A percentile compares a stretch with the other conserved stretches of the same genome.
Conservation (phyloP, 441 rosid species). For the Capsella rubella region DNA sequence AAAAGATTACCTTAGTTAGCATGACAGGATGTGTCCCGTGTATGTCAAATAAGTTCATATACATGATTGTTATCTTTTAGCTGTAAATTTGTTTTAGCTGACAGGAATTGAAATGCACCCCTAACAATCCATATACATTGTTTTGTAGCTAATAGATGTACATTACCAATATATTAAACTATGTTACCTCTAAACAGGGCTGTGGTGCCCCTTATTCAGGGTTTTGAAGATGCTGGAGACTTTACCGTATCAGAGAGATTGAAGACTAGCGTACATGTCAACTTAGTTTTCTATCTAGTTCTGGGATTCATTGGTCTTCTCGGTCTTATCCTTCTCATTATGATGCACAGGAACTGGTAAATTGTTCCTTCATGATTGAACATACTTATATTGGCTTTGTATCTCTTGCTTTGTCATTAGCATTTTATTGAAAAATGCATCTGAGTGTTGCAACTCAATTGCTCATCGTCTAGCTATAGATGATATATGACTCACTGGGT, state of each 20-base stretch:
- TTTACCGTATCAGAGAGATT: conserved; percentile 85
- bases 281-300: conserved; percentile 87
- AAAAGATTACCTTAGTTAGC: neutral
- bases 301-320: conserved; percentile 88
- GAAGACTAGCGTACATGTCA: conserved; percentile 89
- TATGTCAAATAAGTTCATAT: neutral
- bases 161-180: conserved; percentile 51
- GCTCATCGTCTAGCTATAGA: neutral
- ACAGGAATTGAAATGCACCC: neutral
- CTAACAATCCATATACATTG: conserved; percentile 18
- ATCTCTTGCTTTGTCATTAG: conserved; percentile 27
- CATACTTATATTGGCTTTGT: conserved; percentile 10
- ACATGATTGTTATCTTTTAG: neutral
- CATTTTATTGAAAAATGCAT: neutral
- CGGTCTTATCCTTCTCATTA: conserved; percentile 89
- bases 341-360: conserved; percentile 68
- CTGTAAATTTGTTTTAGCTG: neutral
- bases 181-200: conserved; percentile 90
- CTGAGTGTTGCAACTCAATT: neutral
- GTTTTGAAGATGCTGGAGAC: conserved; percentile 99
- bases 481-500: neutral
- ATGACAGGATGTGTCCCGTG: neutral
- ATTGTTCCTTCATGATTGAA: conserved; percentile 18
- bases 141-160: conserved; percentile 44
- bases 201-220: conserved; percentile 99